phyloP scores from a whole-genome alignment of 495 filamentous ascomycete species.

The Daldinia vernicosa region DNA sequence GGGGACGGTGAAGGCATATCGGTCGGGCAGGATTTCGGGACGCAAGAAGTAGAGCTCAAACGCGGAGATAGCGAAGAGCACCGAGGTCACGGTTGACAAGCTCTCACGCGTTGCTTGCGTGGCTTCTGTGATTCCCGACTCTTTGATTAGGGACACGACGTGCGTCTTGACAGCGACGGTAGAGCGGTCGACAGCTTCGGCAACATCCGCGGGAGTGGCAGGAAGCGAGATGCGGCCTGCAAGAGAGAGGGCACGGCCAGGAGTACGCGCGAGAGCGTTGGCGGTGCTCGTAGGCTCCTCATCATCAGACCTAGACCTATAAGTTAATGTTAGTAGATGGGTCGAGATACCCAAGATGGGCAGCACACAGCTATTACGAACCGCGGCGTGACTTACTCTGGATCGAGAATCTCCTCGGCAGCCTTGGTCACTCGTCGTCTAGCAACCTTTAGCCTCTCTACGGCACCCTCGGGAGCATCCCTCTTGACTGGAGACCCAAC shows the following conservation, averaged over 20 bases:
- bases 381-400: constrained; percentile 52
- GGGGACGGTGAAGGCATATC: constrained; percentile 75
- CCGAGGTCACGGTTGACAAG: constrained; percentile 70
- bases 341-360: not conserved
- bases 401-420: constrained; percentile 53
- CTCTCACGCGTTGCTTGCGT: constrained; percentile 70
- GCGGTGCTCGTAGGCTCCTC: constrained; percentile 48
- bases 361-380: constrained; percentile 5
- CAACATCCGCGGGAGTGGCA: constrained; percentile 84
- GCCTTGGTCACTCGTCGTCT: constrained; percentile 58
- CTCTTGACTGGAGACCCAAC: constrained; percentile 79
- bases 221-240: constrained; percentile 70
- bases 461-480: constrained; percentile 55
- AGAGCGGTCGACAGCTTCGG: constrained; percentile 80
- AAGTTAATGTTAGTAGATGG: constrained; percentile 34
- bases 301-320: constrained; percentile 44
- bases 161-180: constrained; percentile 69
- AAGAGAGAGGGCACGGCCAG: constrained; percentile 62
- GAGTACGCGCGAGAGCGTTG: constrained; percentile 65
- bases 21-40: constrained; percentile 69
- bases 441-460: constrained; percentile 51
- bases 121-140: constrained; percentile 61
- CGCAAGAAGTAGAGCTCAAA: constrained; percentile 71
- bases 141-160: constrained; percentile 58
- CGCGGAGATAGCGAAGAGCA: constrained; percentile 70